A percentile compares a stretch with the other conserved stretches of the same genome.
Evolutionary conservation across 2,329 filamentous ascomycete genomes (phyloP).

Genomic region (Arthrobotrys musiformis): DNA sequence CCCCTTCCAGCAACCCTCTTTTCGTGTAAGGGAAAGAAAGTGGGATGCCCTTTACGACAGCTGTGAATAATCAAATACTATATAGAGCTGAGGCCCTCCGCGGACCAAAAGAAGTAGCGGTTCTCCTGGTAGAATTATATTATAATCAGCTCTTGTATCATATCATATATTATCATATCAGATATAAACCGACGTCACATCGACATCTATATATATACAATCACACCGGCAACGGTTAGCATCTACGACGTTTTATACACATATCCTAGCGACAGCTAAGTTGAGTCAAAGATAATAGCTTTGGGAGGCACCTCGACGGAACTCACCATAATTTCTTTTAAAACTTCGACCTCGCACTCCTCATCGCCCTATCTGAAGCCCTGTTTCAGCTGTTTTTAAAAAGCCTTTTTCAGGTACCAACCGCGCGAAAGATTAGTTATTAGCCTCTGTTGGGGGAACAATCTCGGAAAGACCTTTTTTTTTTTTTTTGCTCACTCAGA

Average conservation of each 20-base stretch:
- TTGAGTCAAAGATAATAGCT: too few relatives aligned
- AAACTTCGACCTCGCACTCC: background rate
- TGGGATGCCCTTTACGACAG: conserved; percentile 31
- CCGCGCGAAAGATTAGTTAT: conserved; percentile 15
- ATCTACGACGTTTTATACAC: too few relatives aligned
- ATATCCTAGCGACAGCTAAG: too few relatives aligned
- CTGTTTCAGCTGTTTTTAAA: conserved; percentile 24
- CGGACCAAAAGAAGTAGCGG: too few relatives aligned
- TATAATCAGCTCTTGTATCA: too few relatives aligned
- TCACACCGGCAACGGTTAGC: too few relatives aligned
- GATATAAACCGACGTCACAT: too few relatives aligned
- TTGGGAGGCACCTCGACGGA: conserved; percentile 21
- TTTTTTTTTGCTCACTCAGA: conserved; percentile 9
- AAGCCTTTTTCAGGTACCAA: conserved; percentile 19
- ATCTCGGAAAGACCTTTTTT: conserved; percentile 48
- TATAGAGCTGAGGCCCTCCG: conserved; percentile 24
- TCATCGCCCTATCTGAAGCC: conserved; percentile 24
- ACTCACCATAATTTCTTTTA: conserved; percentile 38
- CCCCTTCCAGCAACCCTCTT: conserved; percentile 25
- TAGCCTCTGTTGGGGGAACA: conserved; percentile 54
- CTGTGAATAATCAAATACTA: conserved; percentile 46
- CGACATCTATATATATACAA: too few relatives aligned
- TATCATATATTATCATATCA: too few relatives aligned
- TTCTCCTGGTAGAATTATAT: too few relatives aligned
- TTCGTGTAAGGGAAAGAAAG: conserved; percentile 15